phyloP scores from a whole-genome alignment of 176 grass and related monocot genomes.

The Poa pratensis region DNA sequence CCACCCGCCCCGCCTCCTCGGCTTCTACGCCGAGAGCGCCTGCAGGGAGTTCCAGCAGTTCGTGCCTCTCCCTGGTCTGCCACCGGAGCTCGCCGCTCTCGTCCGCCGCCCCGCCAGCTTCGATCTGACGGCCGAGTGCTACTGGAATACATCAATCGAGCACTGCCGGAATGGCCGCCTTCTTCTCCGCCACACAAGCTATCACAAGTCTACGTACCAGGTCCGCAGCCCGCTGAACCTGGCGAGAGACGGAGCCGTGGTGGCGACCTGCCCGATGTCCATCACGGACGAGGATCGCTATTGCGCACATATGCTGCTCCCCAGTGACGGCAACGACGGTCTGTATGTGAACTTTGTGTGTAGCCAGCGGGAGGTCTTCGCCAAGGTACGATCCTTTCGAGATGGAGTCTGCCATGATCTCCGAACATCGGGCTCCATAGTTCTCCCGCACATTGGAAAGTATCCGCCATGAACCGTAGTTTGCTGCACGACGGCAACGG shows the following conservation, averaged over 20 bases:
- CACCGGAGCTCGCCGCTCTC: constrained; percentile 32
- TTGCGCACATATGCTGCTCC: constrained; percentile 4
- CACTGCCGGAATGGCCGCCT: constrained; percentile 39
- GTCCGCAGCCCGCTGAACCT: constrained; percentile 41
- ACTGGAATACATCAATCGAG: background rate
- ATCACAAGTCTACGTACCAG: background rate
- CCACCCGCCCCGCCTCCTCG: constrained; percentile 12
- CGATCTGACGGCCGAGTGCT: background rate
- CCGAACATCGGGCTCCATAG: background rate
- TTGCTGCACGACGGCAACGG: constrained; percentile 11
- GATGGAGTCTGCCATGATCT: background rate
- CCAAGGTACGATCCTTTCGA: constrained; percentile 3
- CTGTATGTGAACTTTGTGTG: background rate
- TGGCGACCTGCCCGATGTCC: background rate
- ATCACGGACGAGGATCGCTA: background rate
- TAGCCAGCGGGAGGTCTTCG: constrained; percentile 11
- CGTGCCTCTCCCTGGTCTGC: constrained; percentile 16
- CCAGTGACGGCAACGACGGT: background rate
- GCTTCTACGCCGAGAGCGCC: constrained; percentile 8
- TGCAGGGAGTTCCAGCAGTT: constrained; percentile 10
- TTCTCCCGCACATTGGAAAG: background rate
- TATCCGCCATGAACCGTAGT: background rate
- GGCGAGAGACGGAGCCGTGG: background rate
- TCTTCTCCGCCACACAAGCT: constrained; percentile 21
- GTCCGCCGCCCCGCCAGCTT: constrained; percentile 25